Conservation (phyloP, 2,329 filamentous ascomycete genomes). For the Calonectria henricotiae region DNA sequence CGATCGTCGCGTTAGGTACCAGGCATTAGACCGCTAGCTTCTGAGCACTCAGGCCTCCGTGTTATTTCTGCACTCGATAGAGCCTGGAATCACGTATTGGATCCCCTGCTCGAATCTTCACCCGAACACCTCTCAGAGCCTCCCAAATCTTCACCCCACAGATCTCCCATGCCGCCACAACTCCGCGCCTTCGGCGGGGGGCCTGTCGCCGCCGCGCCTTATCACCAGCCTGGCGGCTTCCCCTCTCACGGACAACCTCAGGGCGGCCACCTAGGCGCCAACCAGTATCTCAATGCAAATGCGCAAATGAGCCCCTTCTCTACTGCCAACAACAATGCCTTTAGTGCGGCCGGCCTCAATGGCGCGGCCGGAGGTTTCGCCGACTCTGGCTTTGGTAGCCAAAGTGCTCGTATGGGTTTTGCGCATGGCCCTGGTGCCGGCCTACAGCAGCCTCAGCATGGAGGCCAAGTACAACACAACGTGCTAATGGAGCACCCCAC, state of each 20-base stretch:
- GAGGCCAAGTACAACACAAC: constrained; percentile 61
- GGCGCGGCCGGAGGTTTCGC: constrained; percentile 74
- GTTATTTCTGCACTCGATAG: not conserved
- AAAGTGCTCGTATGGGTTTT: constrained; percentile 91
- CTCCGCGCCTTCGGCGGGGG: constrained; percentile 60
- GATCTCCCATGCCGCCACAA: constrained; percentile 58
- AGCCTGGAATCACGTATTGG: constrained; percentile 1
- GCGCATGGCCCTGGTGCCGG: constrained; percentile 72
- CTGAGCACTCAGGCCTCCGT: constrained; percentile 10
- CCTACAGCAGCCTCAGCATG: constrained; percentile 74
- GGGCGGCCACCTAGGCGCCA: constrained; percentile 72
- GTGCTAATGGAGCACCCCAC: constrained; percentile 63
- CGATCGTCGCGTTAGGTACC: constrained; percentile 54
- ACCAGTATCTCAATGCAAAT: constrained; percentile 82
- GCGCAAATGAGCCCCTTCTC: constrained; percentile 79
- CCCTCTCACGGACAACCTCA: constrained; percentile 69
- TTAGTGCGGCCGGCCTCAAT: constrained; percentile 73
- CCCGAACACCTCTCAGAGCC: not conserved
- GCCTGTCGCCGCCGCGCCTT: constrained; percentile 59
- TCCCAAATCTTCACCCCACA: not conserved
- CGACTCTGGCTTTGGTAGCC: constrained; percentile 84
- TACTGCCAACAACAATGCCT: constrained; percentile 67
- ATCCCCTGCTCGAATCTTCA: constrained; percentile 1
- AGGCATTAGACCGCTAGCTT: constrained; percentile 25
- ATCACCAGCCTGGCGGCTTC: constrained; percentile 67